phyloP scores from a whole-genome alignment of 2,329 filamentous ascomycete genomes.

The Mollisia scopiformis region DNA sequence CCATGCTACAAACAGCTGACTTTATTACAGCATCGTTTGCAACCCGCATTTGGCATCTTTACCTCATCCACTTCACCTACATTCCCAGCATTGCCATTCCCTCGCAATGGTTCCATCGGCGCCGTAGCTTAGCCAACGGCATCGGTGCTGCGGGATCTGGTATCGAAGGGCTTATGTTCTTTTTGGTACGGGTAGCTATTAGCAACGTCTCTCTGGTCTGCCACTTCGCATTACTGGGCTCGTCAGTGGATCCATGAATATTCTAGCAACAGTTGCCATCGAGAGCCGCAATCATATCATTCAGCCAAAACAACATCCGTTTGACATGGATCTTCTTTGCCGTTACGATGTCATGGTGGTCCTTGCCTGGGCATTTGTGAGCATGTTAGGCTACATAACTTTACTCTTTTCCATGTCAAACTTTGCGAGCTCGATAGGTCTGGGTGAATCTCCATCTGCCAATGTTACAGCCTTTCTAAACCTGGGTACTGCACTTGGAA shows the following conservation, averaged over 20 bases:
- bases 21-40: slow-evolving; percentile 58
- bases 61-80: slow-evolving; percentile 61
- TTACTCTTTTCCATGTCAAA: slow-evolving; percentile 40
- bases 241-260: slow-evolving; percentile 18
- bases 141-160: slow-evolving; percentile 57
- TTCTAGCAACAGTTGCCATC: slow-evolving; percentile 15
- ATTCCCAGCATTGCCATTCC: slow-evolving; percentile 55
- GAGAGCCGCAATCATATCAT: slow-evolving; percentile 18
- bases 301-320: slow-evolving; percentile 1
- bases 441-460: slow-evolving; percentile 43
- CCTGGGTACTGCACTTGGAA: slow-evolving; percentile 48
- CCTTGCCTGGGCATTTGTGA: slow-evolving; percentile 13
- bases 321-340: neutral
- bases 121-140: slow-evolving; percentile 57
- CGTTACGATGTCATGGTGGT: slow-evolving; percentile 8
- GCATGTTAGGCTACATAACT: slow-evolving; percentile 20
- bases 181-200: slow-evolving; percentile 55
- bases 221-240: slow-evolving; percentile 49
- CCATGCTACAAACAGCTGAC: slow-evolving; percentile 49
- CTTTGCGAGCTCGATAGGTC: slow-evolving; percentile 47
- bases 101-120: slow-evolving; percentile 61
- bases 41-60: slow-evolving; percentile 59
- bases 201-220: slow-evolving; percentile 51
- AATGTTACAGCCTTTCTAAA: slow-evolving; percentile 48
- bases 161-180: slow-evolving; percentile 55